phyloP scores from a whole-genome alignment of 2,329 filamentous ascomycete genomes.

The Calonectria hongkongensis region DNA sequence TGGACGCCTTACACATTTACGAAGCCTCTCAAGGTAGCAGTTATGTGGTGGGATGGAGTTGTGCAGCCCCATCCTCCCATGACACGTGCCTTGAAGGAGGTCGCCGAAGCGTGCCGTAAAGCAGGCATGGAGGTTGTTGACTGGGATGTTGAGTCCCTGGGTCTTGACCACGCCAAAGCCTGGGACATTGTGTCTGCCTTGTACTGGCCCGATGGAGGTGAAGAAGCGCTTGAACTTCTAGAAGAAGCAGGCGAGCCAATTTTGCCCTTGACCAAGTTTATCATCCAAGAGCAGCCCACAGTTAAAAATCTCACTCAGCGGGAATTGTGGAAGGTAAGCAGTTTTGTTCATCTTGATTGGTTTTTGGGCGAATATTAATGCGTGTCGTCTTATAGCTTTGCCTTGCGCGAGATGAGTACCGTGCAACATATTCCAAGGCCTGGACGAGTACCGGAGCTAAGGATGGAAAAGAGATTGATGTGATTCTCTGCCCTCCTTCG shows the following conservation, averaged over 20 bases:
- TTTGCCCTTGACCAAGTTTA: constrained; percentile 75
- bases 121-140: constrained; percentile 74
- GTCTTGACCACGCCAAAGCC: constrained; percentile 73
- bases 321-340: constrained; percentile 62
- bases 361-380: constrained; percentile 1
- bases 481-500: constrained; percentile 76
- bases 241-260: constrained; percentile 74
- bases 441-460: constrained; percentile 61
- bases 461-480: constrained; percentile 68
- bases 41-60: constrained; percentile 76
- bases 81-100: constrained; percentile 72
- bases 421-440: constrained; percentile 59
- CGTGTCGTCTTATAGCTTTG: constrained; percentile 53
- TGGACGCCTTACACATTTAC: constrained; percentile 60
- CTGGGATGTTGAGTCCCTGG: constrained; percentile 68
- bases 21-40: constrained; percentile 74
- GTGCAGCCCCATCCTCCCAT: constrained; percentile 77
- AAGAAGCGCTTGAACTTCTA: constrained; percentile 70
- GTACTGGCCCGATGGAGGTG: constrained; percentile 77
- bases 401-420: constrained; percentile 62
- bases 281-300: constrained; percentile 72
- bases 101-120: constrained; percentile 68
- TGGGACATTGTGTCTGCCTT: constrained; percentile 66
- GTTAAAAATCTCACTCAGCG: constrained; percentile 63
- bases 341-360: not conserved